Evolutionary conservation across 306 rosid genomes (phyloP).

Genomic region (Herpetospermum pedunculosum): DNA sequence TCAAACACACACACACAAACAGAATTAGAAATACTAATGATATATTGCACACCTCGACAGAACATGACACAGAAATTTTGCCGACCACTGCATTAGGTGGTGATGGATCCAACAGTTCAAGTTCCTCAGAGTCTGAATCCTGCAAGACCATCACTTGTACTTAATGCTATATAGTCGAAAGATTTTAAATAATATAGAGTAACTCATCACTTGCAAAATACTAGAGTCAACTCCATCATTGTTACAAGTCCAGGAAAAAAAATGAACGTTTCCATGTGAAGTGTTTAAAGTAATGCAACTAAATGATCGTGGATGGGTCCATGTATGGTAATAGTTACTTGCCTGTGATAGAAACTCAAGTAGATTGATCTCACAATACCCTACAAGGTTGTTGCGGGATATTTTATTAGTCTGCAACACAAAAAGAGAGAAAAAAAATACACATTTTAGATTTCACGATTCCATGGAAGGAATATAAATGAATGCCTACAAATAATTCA

Average conservation of each 20-base stretch:
- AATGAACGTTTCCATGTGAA: neutral
- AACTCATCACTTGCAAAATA: neutral
- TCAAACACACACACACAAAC: neutral
- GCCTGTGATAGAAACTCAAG: constrained; percentile 71
- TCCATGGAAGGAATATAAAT: neutral
- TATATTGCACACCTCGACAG: constrained; percentile 50
- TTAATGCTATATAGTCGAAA: neutral
- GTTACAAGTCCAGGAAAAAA: neutral
- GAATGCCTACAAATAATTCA: neutral
- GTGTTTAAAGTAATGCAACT: neutral
- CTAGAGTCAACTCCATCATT: neutral
- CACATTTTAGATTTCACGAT: neutral
- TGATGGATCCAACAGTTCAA: constrained; percentile 71
- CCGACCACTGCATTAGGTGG: constrained; percentile 57
- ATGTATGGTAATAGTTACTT: constrained; percentile 19
- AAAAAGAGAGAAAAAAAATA: neutral
- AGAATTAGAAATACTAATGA: neutral
- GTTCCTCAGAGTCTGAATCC: constrained; percentile 47
- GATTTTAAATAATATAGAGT: neutral
- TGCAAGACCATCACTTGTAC: constrained; percentile 25
- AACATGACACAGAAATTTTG: constrained; percentile 56
- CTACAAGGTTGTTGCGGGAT: constrained; percentile 65
- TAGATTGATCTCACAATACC: constrained; percentile 84
- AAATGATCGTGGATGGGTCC: neutral
- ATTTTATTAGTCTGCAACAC: constrained; percentile 69